Conservation (phyloP, 2,329 filamentous ascomycete genomes). For the Penicillium italicum region DNA sequence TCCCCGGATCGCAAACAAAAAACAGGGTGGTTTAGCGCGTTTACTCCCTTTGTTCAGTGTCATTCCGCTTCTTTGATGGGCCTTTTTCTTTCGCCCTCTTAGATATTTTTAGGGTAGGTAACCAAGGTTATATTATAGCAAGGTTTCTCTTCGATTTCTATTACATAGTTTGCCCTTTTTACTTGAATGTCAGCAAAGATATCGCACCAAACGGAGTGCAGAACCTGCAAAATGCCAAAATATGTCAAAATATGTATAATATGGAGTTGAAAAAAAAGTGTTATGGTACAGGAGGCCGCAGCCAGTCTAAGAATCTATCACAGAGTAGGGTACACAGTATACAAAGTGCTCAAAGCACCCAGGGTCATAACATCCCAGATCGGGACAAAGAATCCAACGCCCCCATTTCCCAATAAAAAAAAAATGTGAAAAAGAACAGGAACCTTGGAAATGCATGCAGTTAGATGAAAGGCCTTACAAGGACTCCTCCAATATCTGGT, state of each 20-base stretch:
- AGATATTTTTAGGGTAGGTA: not conserved
- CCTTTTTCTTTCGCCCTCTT: not conserved
- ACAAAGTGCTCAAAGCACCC: slow-evolving; percentile 10
- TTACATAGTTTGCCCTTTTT: not conserved
- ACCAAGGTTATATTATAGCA: not conserved
- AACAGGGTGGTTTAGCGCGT: slow-evolving; percentile 27
- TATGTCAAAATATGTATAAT: not conserved
- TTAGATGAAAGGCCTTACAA: slow-evolving; percentile 15
- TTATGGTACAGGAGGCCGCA: slow-evolving; percentile 20
- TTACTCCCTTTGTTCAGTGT: slow-evolving; percentile 7
- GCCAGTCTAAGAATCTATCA: slow-evolving; percentile 25
- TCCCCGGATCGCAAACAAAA: slow-evolving; percentile 29
- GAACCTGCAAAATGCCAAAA: not conserved
- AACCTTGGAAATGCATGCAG: slow-evolving; percentile 12
- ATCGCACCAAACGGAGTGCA: not conserved
- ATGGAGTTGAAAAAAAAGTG: not conserved
- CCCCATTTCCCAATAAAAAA: slow-evolving; percentile 8
- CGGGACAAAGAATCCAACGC: slow-evolving; percentile 17
- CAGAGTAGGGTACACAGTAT: slow-evolving; percentile 12
- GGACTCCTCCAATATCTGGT: slow-evolving; percentile 32
- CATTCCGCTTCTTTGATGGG: not conserved
- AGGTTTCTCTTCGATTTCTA: not conserved
- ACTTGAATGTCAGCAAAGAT: not conserved
- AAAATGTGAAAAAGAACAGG: slow-evolving; percentile 10
- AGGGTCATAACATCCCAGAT: slow-evolving; percentile 8